phyloP scores from a whole-genome alignment of 441 rosid species.

The Euphorbia neoarborescens region DNA sequence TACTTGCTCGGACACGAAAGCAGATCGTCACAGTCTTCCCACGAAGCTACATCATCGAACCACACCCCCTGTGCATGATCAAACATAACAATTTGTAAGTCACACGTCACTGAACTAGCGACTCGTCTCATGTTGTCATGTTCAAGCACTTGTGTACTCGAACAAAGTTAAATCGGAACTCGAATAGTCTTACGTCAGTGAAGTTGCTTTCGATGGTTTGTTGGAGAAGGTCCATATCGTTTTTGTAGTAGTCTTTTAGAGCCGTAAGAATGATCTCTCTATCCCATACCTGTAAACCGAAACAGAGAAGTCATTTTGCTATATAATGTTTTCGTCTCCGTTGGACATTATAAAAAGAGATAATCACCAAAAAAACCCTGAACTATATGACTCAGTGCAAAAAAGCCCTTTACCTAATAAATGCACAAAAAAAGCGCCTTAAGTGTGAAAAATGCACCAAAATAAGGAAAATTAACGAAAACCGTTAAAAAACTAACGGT shows the following conservation, averaged over 20 bases:
- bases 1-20: conserved; percentile 59
- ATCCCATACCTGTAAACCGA: conserved; percentile 64
- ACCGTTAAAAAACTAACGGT: too few relatives aligned
- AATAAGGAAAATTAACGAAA: too few relatives aligned
- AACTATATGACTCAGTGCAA: too few relatives aligned
- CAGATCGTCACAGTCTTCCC: conserved; percentile 67
- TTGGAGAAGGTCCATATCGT: conserved; percentile 63
- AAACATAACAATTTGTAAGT: not conserved
- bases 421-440: too few relatives aligned
- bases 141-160: too few relatives aligned
- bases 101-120: not conserved
- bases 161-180: too few relatives aligned
- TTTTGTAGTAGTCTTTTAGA: conserved; percentile 55
- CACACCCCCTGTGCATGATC: conserved; percentile 52
- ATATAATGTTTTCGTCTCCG: not conserved
- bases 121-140: too few relatives aligned
- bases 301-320: not conserved
- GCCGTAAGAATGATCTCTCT: conserved; percentile 81
- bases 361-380: too few relatives aligned
- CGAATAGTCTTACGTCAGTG: conserved; percentile 47
- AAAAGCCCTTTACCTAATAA: too few relatives aligned
- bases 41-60: conserved; percentile 58
- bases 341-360: too few relatives aligned
- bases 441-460: too few relatives aligned
- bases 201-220: conserved; percentile 55